A percentile compares a stretch with the other conserved stretches of the same genome.
Evolutionary conservation across 805 yeast genomes (phyloP).

Genomic region (Saturnispora ahearnii): DNA sequence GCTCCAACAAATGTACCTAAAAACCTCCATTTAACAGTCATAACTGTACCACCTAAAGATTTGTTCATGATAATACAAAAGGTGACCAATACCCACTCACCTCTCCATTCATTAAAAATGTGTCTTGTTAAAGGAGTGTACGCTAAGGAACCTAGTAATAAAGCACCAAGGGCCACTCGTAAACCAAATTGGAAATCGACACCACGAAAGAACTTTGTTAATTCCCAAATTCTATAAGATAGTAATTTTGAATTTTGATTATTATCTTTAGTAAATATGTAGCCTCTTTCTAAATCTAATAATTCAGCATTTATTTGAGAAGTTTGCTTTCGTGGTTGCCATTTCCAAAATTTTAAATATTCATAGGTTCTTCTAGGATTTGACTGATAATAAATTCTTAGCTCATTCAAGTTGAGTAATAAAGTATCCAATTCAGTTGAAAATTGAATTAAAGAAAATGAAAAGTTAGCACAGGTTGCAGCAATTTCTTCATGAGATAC

Average conservation of each 20-base stretch:
- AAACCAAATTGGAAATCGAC: slow-evolving; percentile 72
- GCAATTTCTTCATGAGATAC: slow-evolving; percentile 73
- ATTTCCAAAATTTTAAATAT: slow-evolving; percentile 48
- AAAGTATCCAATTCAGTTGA: slow-evolving; percentile 48
- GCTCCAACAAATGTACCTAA: slow-evolving; percentile 74
- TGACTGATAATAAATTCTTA: slow-evolving; percentile 5
- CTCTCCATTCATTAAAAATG: slow-evolving; percentile 55
- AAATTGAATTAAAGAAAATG: slow-evolving; percentile 53
- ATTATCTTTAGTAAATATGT: slow-evolving; percentile 1
- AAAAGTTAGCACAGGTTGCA: slow-evolving; percentile 75
- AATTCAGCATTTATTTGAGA: background rate
- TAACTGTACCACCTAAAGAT: slow-evolving; percentile 74
- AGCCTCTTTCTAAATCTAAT: slow-evolving; percentile 9
- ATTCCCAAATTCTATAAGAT: slow-evolving; percentile 38
- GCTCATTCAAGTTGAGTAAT: slow-evolving; percentile 34
- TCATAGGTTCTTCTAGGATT: slow-evolving; percentile 31
- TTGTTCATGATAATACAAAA: slow-evolving; percentile 79
- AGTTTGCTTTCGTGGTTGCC: background rate
- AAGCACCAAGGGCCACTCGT: slow-evolving; percentile 71
- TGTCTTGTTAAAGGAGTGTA: slow-evolving; percentile 48
- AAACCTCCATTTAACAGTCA: slow-evolving; percentile 67
- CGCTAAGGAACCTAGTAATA: slow-evolving; percentile 57
- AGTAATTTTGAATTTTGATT: slow-evolving; percentile 8
- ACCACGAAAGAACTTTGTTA: slow-evolving; percentile 43
- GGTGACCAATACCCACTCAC: slow-evolving; percentile 81